Conservation (phyloP, 192 early-diverging fungal species). For the Coemansia umbellata region DNA sequence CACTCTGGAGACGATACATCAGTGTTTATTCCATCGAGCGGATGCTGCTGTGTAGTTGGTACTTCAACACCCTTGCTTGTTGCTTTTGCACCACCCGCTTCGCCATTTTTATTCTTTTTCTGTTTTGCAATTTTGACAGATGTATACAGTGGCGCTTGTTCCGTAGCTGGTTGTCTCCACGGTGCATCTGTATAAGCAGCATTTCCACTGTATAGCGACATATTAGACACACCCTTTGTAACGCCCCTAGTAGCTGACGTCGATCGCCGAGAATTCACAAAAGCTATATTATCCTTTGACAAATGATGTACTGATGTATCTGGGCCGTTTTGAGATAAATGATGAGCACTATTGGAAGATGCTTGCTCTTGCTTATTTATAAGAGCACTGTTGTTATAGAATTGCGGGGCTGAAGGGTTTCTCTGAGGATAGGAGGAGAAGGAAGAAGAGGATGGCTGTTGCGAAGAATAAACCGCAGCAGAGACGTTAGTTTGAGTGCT, state of each 20-base stretch:
- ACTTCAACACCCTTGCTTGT: neutral
- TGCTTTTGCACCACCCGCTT: neutral
- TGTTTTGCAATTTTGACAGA: slow-evolving; percentile 34
- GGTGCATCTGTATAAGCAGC: neutral
- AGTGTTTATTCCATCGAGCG: neutral
- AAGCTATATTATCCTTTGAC: neutral
- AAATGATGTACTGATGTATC: no score
- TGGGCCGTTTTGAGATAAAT: neutral
- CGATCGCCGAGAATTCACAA: slow-evolving; percentile 19
- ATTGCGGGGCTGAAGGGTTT: neutral
- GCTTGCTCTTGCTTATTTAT: neutral
- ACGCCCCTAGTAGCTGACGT: slow-evolving; percentile 30
- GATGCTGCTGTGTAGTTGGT: neutral
- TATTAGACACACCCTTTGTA: slow-evolving; percentile 22
- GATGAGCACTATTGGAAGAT: neutral
- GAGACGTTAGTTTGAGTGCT: neutral
- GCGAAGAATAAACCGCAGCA: neutral
- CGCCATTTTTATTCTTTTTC: slow-evolving; percentile 14
- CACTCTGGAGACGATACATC: slow-evolving; percentile 9
- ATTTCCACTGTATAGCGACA: slow-evolving; percentile 1
- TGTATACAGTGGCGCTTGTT: slow-evolving; percentile 29
- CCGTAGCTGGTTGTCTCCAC: slow-evolving; percentile 5
- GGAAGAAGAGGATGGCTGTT: neutral
- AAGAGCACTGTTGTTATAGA: neutral
- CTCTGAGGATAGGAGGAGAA: neutral